Evolutionary conservation across 129 eudicot genomes (phyloP).

Genomic region (Flaveria bidentis): DNA sequence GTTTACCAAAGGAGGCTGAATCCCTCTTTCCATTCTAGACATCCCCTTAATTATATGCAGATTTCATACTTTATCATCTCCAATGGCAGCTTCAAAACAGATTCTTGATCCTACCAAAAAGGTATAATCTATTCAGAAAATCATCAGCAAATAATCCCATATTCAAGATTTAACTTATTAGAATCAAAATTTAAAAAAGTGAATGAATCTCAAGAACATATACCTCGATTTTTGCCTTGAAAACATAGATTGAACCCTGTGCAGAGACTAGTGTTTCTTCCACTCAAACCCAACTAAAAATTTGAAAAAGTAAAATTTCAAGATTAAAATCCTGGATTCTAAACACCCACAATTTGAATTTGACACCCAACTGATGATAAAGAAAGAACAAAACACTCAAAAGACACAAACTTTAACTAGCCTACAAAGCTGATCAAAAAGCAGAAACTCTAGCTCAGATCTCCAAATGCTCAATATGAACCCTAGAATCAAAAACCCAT

Average conservation of each 20-base stretch:
- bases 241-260: constrained; percentile 18
- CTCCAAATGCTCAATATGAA: constrained; percentile 37
- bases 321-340: constrained; percentile 13
- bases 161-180: constrained; percentile 25
- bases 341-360: constrained; percentile 30
- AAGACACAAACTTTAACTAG: constrained; percentile 40
- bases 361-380: constrained; percentile 29
- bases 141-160: constrained; percentile 15
- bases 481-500: constrained; percentile 26
- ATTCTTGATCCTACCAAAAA: constrained; percentile 34
- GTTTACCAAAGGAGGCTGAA: constrained; percentile 87
- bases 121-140: constrained; percentile 1
- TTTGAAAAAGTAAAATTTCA: constrained; percentile 4
- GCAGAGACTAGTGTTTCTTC: constrained; percentile 26
- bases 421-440: constrained; percentile 39
- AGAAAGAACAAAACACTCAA: constrained; percentile 32
- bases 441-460: constrained; percentile 35
- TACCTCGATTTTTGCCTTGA: constrained; percentile 25
- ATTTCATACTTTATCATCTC: constrained; percentile 27
- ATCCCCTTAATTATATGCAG: constrained; percentile 24
- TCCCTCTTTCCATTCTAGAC: constrained; percentile 59
- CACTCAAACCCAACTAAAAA: constrained; percentile 25
- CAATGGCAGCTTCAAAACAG: constrained; percentile 38
- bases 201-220: constrained; percentile 21
- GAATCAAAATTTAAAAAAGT: background rate